Base-by-base conservation (phyloP, 805 yeast species). In the Komagataella populi region DNA sequence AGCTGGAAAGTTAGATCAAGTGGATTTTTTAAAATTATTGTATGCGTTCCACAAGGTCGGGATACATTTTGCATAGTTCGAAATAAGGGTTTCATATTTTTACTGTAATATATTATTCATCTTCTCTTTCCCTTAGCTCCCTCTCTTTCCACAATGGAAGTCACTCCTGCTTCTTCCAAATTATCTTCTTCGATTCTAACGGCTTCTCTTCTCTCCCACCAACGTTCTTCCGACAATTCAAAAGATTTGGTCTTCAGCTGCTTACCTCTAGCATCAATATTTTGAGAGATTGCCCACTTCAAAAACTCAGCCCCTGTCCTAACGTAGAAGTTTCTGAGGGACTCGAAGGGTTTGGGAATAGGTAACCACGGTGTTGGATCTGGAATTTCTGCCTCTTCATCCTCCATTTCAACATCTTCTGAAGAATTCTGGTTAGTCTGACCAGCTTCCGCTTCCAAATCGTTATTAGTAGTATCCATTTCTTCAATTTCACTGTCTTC, bases 141-240 rank as follows among this genome's bases (percentile, higher is more conserved):
- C 61, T 85, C 95, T 59, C 77, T 79, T 62, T 89, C 96, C 6
- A 91, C 71, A 44, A 91, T 82, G 53, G 87, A 95, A 16, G 86
- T 95, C 54, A 88, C 90, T 53, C 96, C 96, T 49, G 95, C 95
- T 59, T 89, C 96, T 66, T 91, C 97, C 59, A 87, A 68, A 62
- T 81, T 80, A 58, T 91, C 98, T 68, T 91, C 99, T 49, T 87
- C 85, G 45, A 80, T 76, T 63, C 95, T 82, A 22, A 91, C 83
- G 60, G 83, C 91, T 59, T 91, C 98, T 69, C 97, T 81, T 70
- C 98, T 84, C 64, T 91, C 98, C 98, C 98, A 91, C 93, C 96
- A 91, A 70, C 99, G 80, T 57, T 84, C 91, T 67, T 90, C 96
- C 64, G 93, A 84, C 54, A 91, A 68, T 55, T 89, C 96, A 63